Evolutionary conservation across 306 rosid genomes (phyloP).

Genomic region (Gleditsia sinensis): DNA sequence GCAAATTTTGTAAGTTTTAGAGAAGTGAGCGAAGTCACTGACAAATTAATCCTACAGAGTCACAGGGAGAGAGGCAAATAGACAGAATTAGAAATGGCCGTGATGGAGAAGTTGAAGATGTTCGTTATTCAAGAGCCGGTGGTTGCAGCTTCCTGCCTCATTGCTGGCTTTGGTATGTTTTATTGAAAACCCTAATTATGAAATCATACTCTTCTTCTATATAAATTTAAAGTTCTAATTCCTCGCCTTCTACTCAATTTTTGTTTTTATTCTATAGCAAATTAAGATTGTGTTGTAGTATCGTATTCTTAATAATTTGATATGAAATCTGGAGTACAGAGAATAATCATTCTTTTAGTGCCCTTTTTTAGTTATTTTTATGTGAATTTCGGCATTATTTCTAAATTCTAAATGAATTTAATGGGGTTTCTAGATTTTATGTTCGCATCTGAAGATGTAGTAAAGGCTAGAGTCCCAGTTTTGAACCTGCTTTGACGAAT

Average conservation of each 20-base stretch:
- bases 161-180: conserved; percentile 78
- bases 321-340: too few relatives aligned
- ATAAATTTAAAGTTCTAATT: too few relatives aligned
- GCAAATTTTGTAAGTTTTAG: too few relatives aligned
- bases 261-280: not conserved
- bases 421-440: too few relatives aligned
- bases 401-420: too few relatives aligned
- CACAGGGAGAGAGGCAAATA: not conserved
- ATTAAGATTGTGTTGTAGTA: not conserved
- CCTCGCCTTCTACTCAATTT: too few relatives aligned
- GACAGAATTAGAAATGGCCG: conserved; percentile 49
- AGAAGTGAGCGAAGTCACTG: too few relatives aligned
- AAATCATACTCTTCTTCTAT: not conserved
- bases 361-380: too few relatives aligned
- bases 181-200: conserved; percentile 30
- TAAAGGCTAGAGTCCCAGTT: not conserved
- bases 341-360: too few relatives aligned
- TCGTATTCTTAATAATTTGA: not conserved
- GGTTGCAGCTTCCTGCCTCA: conserved; percentile 76
- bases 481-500: not conserved
- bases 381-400: too few relatives aligned
- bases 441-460: too few relatives aligned
- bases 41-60: not conserved
- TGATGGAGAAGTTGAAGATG: conserved; percentile 80
- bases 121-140: conserved; percentile 91